Base-by-base conservation (phyloP, 345 rosid species). In the Eucalyptus lansdowneana region DNA sequence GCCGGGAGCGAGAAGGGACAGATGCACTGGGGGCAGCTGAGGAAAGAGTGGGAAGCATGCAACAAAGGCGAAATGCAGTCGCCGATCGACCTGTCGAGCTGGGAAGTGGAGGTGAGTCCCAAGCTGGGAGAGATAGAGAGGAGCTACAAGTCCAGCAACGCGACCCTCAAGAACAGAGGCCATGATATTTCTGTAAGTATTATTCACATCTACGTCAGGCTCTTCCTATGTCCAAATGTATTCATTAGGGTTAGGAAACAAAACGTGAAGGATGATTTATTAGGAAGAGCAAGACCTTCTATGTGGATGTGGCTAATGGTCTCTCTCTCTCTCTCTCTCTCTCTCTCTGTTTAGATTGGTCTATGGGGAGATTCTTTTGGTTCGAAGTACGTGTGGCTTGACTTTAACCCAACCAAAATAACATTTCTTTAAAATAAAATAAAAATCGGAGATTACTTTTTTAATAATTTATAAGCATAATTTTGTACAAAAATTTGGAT, bases 91-190 rank as follows among this genome's bases (percentile, higher is more conserved):
- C 7, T 93, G 86, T 90, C 89, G 0, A 90, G 14, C 58, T 22
- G n/a, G 9, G 88, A 89, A 87, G 94, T 90, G 56, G 89, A 53
- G 86, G 76, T 91, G 27, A 76, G 91, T 80, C 29, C 14, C 8
- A 91, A 89, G 9, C 42, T 88, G 27, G 88, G 27, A 17, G 87
- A 91, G 14, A 29, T 94, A 3, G 49, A 72, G 89, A 93, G 56
- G 87, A 87, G 42, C 29, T 94, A 94, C 90, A 88, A 76, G 50
- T 91, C 94, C 27, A 56, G 50, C 50, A 89, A 90, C 47, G 93
- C 96, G 7, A 91, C 88, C n/a, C 7, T 93, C 90, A 93, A 88
- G 92, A 95, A 94, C 89, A 80, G 95, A 76, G 96, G 97, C 85
- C 95, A 94, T 83, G 97, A 94, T 60, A 93, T 95, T 58, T 87